A percentile compares a stretch with the other conserved stretches of the same genome.
These are phyloP conservation scores for Penicillium steckii DNA, from an alignment of 495 filamentous ascomycete genomes.

Conservation along the genomic window DNA sequence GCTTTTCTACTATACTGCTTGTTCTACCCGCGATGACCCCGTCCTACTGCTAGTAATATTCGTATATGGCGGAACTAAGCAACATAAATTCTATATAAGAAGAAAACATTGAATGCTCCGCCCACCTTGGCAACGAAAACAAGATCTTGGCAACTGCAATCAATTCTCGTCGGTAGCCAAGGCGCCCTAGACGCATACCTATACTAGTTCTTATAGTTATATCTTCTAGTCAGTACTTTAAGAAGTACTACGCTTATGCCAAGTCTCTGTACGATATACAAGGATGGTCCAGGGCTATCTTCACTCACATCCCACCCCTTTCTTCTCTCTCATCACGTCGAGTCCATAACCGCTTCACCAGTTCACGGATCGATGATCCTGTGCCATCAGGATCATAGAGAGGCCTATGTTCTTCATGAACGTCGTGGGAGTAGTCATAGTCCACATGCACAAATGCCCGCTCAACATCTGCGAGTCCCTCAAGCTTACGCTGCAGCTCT, in stretches of 20 bases:
- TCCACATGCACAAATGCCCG: constrained; percentile 59
- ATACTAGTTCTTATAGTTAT: no score
- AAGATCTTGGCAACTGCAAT: neutral
- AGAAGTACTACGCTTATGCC: no score
- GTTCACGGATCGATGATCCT: constrained; percentile 6
- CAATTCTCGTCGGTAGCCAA: neutral
- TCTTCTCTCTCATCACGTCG: neutral
- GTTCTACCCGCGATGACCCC: no score
- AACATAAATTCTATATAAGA: neutral
- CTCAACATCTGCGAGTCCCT: constrained; percentile 51
- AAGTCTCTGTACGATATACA: neutral
- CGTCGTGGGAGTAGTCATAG: constrained; percentile 40
- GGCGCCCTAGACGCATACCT: neutral
- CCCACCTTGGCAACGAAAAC: neutral
- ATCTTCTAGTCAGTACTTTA: no score
- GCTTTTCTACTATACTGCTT: no score
- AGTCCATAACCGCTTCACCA: constrained; percentile 5
- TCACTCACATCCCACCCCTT: neutral
- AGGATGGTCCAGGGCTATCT: neutral
- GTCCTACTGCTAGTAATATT: no score
- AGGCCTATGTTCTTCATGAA: constrained; percentile 53
- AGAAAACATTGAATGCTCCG: neutral
- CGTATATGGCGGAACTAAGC: no score
- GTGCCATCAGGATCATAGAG: constrained; percentile 38
- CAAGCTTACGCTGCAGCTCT: constrained; percentile 52